Percentiles rank a stretch among this genome's conserved stretches.
Evolutionary conservation across 2,329 filamentous ascomycete species (phyloP).

Genomic region (Fusarium sp.): DNA sequence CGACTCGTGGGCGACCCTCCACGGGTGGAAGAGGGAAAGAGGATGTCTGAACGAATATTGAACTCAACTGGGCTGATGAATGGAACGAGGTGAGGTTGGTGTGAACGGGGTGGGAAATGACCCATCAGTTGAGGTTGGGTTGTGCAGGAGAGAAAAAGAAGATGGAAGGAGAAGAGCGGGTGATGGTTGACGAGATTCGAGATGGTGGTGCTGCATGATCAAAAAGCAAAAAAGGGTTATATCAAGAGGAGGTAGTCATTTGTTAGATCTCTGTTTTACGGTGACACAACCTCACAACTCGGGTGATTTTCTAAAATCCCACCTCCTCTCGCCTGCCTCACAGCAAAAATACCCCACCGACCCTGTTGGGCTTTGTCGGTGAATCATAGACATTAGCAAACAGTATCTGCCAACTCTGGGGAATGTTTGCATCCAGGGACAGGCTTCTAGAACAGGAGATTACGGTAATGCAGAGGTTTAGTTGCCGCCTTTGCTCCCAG

Average conservation of each 20-base stretch:
- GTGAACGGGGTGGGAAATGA: not conserved
- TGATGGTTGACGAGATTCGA: not conserved
- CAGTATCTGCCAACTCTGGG: not conserved
- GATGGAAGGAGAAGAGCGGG: not conserved
- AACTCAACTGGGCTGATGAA: not conserved
- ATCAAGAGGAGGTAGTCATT: not conserved
- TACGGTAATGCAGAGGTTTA: not conserved
- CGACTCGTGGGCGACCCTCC: not conserved
- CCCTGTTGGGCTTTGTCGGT: not conserved
- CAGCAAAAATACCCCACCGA: not conserved
- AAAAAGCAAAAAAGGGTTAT: too few relatives aligned
- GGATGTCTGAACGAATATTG: not conserved
- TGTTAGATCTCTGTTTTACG: not conserved
- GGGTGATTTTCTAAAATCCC: not conserved
- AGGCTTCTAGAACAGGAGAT: not conserved
- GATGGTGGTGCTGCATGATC: not conserved
- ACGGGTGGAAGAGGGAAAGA: not conserved
- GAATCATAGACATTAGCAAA: not conserved
- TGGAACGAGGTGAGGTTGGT: not conserved
- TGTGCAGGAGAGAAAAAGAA: not conserved
- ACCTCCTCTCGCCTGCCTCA: not conserved
- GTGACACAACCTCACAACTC: too few relatives aligned
- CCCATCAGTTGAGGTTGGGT: not conserved
- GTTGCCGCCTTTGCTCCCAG: not conserved
- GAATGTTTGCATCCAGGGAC: not conserved